These are phyloP conservation scores for Neltuma alba DNA, from an alignment of 306 rosid genomes.

Conservation along the genomic window DNA sequence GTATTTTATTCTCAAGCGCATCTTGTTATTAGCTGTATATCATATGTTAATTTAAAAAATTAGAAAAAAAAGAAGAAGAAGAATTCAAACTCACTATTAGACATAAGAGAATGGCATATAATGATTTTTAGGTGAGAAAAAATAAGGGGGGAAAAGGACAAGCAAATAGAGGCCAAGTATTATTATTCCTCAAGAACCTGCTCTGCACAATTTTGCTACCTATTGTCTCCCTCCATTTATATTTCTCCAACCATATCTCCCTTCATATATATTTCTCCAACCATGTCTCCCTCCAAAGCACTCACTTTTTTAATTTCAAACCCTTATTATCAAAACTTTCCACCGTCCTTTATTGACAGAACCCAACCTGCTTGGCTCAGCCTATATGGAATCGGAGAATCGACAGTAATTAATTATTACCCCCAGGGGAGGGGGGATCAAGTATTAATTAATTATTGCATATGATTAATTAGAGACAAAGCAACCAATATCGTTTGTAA, in stretches of 20 bases:
- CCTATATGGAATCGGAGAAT: not conserved
- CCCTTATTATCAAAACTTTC: conserved; percentile 10
- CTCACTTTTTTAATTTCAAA: not conserved
- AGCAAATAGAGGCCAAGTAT: conserved; percentile 21
- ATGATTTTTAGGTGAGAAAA: not conserved
- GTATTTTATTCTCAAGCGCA: no score
- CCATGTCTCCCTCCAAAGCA: not conserved
- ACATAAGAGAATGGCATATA: conserved; percentile 1
- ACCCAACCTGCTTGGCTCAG: not conserved
- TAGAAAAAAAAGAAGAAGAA: not conserved
- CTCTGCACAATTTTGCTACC: conserved; percentile 15
- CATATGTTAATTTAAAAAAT: not conserved
- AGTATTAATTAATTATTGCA: conserved; percentile 6
- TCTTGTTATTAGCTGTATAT: no score
- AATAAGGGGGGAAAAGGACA: not conserved
- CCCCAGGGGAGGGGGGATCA: no score
- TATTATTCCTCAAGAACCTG: conserved; percentile 19
- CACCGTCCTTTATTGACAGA: not conserved
- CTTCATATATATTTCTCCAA: not conserved
- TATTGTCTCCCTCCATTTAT: conserved; percentile 1
- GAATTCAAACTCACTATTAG: not conserved
- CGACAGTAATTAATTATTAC: conserved; percentile 27
- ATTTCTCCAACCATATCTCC: not conserved
- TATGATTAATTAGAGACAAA: conserved; percentile 33
- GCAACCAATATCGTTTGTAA: conserved; percentile 1